Evolutionary conservation across 1,284 basidiomycete genomes (phyloP), one percentile per base, ranked within the genome.

Genomic region (Pseudozyma sp.): DNA sequence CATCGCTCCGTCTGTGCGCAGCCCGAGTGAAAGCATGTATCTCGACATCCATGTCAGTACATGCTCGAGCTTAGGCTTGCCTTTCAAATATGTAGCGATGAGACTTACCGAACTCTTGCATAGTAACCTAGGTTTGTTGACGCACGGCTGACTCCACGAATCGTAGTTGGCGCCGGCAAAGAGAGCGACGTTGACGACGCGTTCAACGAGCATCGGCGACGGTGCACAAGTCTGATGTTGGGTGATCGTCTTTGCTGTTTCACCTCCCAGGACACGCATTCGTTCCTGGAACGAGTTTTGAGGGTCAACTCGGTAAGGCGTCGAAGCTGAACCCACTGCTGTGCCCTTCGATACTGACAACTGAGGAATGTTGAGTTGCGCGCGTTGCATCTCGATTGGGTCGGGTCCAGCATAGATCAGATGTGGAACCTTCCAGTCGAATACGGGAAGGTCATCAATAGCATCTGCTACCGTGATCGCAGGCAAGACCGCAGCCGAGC

Each of bases 371-470:
- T 61, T 66, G 3, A 6, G 19, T 3, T 19, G n/a, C 3, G 45
- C 21, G 7, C 71, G 57, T 16, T 61, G 43, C 5, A 25, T 5
- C 34, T 65, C 61, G 47, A 69, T 55, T 12, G 18, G 1, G 39
- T 69, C 66, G 0, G 55, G 52, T 0, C 66, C 66, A 1, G 42
- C 40, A 25, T 76, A 76, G 44, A 52, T 51, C 14, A 25, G 16
- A 16, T 76, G 72, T 11, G 72, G 72, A 19, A 71, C 68, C 13
- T 59, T 43, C 72, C 72, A 76, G 18, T 76, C 72, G 40, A 70
- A 76, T 0, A 19, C 18, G 0, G 64, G 60, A n/a, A 76, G 47
- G 38, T 76, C 72, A 21, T 16, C 21, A 39, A 76, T 68, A 0
- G 64, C 60, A 51, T 76, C 72, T 0, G 40, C 3, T 1, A 67